A percentile compares a stretch with the other conserved stretches of the same genome.
phyloP scores from a whole-genome alignment of 2,329 filamentous ascomycete genomes.

The Diatrype stigma region DNA sequence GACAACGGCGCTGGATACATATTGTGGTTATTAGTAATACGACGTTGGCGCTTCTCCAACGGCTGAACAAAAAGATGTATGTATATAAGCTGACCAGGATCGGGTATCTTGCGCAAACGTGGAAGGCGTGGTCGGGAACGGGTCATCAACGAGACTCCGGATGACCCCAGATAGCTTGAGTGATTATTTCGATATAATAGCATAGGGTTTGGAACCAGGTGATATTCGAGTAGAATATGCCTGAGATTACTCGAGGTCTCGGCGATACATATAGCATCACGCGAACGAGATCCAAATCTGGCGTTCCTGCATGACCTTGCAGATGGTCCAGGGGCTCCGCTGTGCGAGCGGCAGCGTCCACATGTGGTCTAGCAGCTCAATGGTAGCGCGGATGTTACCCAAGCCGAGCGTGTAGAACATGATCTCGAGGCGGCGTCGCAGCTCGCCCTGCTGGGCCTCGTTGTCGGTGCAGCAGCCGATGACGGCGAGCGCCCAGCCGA shows the following conservation, averaged over 20 bases:
- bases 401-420: constrained; percentile 36
- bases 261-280: constrained; percentile 17
- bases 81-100: too few species aligned
- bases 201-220: too few species aligned
- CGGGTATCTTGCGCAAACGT: too few species aligned
- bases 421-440: constrained; percentile 29
- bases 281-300: constrained; percentile 48
- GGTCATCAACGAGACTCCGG: too few species aligned
- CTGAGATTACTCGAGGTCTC: background rate
- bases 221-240: too few species aligned
- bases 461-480: constrained; percentile 34
- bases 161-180: too few species aligned
- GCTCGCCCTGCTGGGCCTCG: constrained; percentile 30
- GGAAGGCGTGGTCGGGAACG: too few species aligned
- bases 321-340: constrained; percentile 39
- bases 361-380: constrained; percentile 37
- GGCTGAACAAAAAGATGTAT: too few species aligned
- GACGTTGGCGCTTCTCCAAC: too few species aligned
- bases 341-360: constrained; percentile 33
- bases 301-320: constrained; percentile 39
- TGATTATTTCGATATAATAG: too few species aligned
- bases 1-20: too few species aligned
- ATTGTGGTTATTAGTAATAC: too few species aligned
- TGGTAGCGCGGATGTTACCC: constrained; percentile 41
- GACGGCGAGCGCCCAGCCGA: constrained; percentile 36